Conservation (phyloP, 1,139 yeast genomes). For the Trichomonascaceae sp. region DNA sequence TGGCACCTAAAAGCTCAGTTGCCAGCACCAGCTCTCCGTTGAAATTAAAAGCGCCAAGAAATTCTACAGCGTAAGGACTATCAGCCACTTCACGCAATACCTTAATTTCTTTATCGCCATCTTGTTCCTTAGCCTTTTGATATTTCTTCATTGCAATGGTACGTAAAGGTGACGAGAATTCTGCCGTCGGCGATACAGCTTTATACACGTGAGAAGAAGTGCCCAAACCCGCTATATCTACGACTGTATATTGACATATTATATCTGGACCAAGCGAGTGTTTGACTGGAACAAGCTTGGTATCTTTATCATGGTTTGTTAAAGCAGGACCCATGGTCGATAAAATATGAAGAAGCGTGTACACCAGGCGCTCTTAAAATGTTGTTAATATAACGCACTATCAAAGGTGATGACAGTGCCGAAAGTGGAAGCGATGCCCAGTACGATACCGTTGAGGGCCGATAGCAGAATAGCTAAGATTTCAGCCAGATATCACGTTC, state of each 20-base stretch:
- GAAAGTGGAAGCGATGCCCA: neutral
- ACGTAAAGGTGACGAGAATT: conserved; percentile 4
- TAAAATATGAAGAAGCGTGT: neutral
- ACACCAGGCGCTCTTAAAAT: neutral
- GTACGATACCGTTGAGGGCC: neutral
- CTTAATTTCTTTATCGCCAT: conserved; percentile 2
- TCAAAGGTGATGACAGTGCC: neutral
- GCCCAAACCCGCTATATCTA: conserved; percentile 7
- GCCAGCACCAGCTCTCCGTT: conserved; percentile 9
- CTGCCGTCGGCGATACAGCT: conserved; percentile 6
- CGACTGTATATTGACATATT: conserved; percentile 6
- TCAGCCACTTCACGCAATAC: conserved; percentile 1
- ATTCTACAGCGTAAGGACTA: conserved; percentile 3
- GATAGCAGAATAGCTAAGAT: neutral
- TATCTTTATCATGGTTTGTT: neutral
- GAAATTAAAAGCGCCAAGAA: conserved; percentile 7
- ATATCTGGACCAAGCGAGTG: neutral
- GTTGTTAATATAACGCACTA: neutral
- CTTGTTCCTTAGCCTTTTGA: conserved; percentile 2
- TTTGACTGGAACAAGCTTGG: neutral
- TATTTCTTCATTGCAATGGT: conserved; percentile 7
- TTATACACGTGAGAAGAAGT: conserved; percentile 8
- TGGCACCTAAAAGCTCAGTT: conserved; percentile 5
- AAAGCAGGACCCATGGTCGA: neutral
- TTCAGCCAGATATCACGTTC: neutral